phyloP scores from a whole-genome alignment of 2,329 filamentous ascomycete species.

The Alternaria infectoria region DNA sequence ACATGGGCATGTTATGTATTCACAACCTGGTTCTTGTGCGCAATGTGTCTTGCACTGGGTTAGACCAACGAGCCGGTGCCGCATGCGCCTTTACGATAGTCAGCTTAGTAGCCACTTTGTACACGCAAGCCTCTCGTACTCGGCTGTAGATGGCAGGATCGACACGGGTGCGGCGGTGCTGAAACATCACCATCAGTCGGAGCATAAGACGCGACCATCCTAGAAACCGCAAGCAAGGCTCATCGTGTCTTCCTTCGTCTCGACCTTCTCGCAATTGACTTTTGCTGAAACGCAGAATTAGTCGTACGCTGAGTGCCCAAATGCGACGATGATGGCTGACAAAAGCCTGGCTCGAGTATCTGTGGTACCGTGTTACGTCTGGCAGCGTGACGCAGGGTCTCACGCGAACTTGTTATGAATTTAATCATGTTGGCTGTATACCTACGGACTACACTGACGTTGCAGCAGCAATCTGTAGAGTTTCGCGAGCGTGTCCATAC shows the following conservation, averaged over 20 bases:
- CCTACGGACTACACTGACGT: neutral
- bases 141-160: constrained; percentile 2
- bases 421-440: neutral
- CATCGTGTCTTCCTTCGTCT: neutral
- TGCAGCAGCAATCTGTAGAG: neutral
- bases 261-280: neutral
- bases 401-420: neutral
- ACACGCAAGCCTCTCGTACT: constrained; percentile 14
- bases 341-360: neutral
- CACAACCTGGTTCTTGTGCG: neutral
- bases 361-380: constrained; percentile 1
- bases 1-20: neutral
- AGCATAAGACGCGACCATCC: neutral
- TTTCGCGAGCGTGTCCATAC: neutral
- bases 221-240: neutral
- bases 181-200: neutral
- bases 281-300: neutral
- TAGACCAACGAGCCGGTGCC: neutral
- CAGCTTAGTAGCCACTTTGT: constrained; percentile 1
- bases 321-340: neutral
- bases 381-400: neutral
- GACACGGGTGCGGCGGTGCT: neutral
- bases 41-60: neutral
- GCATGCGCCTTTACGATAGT: constrained; percentile 1
- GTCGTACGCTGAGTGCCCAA: neutral